Evolutionary conservation across 1,284 basidiomycete genomes (phyloP).

Genomic region (Butyriboletus appendiculatus): DNA sequence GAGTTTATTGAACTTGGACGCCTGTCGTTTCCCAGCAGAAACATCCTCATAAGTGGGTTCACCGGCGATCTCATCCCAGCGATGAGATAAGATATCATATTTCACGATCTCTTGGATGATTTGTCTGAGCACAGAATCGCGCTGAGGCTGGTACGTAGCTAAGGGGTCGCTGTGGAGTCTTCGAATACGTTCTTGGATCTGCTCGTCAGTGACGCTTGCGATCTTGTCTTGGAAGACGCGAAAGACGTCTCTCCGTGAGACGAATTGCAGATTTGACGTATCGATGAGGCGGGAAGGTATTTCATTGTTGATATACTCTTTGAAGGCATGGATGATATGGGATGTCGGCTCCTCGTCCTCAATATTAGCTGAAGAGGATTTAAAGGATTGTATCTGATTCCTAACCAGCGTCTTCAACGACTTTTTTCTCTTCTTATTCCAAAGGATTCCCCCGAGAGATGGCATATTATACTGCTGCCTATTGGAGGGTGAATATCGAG

Average conservation of each 20-base stretch:
- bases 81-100: slow-evolving; percentile 16
- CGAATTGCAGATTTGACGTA: slow-evolving; percentile 8
- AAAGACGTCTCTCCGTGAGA: background rate
- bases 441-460: background rate
- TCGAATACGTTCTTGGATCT: too few relatives aligned
- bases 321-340: slow-evolving; percentile 2
- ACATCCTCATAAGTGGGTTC: slow-evolving; percentile 12
- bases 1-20: slow-evolving; percentile 9
- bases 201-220: too few relatives aligned
- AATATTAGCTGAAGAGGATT: background rate
- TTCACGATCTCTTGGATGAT: slow-evolving; percentile 12
- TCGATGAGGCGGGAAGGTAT: slow-evolving; percentile 16
- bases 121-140: background rate
- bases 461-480: background rate
- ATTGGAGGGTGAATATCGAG: background rate
- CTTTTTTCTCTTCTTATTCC: background rate
- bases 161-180: too few relatives aligned
- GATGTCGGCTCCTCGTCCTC: background rate
- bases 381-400: background rate
- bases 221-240: too few relatives aligned
- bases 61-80: slow-evolving; percentile 4
- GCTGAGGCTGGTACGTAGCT: background rate
- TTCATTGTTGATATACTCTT: slow-evolving; percentile 12
- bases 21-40: background rate
- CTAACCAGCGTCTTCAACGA: background rate